Conservation (phyloP, 495 filamentous ascomycete species). For the Penicillium subrubescens region DNA sequence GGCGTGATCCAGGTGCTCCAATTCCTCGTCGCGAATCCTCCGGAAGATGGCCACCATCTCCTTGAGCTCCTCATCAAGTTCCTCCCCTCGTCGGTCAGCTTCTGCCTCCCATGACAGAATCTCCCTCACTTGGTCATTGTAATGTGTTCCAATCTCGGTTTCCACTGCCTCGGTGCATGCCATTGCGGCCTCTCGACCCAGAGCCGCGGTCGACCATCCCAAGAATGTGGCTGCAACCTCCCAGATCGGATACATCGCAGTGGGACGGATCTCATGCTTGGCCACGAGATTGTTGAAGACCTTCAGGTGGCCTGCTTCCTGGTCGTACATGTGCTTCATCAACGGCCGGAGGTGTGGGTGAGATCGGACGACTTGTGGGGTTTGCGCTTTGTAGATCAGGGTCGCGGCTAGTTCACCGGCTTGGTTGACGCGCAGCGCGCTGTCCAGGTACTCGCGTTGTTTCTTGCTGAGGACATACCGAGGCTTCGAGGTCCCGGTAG, state of each 20-base stretch:
- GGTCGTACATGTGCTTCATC: conserved; percentile 98
- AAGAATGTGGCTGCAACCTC: conserved; percentile 77
- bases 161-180: conserved; percentile 98
- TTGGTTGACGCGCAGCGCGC: conserved; percentile 87
- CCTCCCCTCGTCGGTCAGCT: conserved; percentile 65
- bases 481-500: conserved; percentile 37
- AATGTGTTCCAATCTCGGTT: conserved; percentile 95
- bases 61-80: conserved; percentile 75
- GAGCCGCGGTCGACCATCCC: conserved; percentile 85
- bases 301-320: conserved; percentile 83
- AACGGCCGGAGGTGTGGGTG: conserved; percentile 85
- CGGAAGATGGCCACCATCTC: conserved; percentile 73
- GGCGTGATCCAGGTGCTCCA: conserved; percentile 95
- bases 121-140: conserved; percentile 85
- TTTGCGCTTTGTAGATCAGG: conserved; percentile 83
- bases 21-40: conserved; percentile 89
- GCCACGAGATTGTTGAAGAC: conserved; percentile 85
- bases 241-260: conserved; percentile 93
- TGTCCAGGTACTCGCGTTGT: conserved; percentile 76
- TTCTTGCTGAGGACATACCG: conserved; percentile 65
- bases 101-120: conserved; percentile 78
- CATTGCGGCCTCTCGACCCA: conserved; percentile 96
- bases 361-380: conserved; percentile 67
- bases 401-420: conserved; percentile 87
- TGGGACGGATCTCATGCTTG: conserved; percentile 89